Base-by-base conservation (phyloP, 768 basidiomycete genomes). In the Sarcomyxa edulis region DNA sequence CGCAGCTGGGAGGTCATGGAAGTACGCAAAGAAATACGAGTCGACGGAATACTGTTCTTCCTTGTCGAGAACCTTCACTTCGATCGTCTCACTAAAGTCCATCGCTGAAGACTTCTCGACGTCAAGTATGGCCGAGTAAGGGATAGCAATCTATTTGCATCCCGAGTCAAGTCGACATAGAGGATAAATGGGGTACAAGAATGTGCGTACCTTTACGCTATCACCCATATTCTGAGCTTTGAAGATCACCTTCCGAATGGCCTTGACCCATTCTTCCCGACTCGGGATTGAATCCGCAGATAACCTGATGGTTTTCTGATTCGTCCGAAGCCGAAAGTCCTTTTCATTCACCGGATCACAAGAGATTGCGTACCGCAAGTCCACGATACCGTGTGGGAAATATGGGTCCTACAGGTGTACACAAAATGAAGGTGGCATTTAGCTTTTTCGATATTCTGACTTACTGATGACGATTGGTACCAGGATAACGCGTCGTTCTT, bases 171-270 rank as follows among this genome's bases (percentile, higher is more conserved):
- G 14, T 16, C 33, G 31, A 32, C 22, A 21, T 20, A 32, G 5
- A 36, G 18, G 9, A 14, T 35, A 19, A 40, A 15, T 19, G 24
- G n/a, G 18, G 23, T 24, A 37, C 9, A 42, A 16, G 14, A 21
- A 18, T 16, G 27, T 22, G 20, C 59, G 19, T 47, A 86, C 89
- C 74, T 97, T 97, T 48, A 97, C 92, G 50, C 79, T 87, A 52
- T 97, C 92, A 2, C 96, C 95, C 72, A 84, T 84, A 58, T 97
- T 96, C 65, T 97, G 94, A 11, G 86, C 84, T 56, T 92, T 91
- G 68, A 98, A 94, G 39, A 97, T 92, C 39, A 93, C 84, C 60
- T 87, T 95, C 42, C 84, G 78, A 44, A 99, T 82, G 7, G 90
- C 83, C 58, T 96, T 97, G 32, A 98, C 83, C 95, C 95, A 99